phyloP scores from a whole-genome alignment of 106 monocot genomes.

The Dendrobium officinale region DNA sequence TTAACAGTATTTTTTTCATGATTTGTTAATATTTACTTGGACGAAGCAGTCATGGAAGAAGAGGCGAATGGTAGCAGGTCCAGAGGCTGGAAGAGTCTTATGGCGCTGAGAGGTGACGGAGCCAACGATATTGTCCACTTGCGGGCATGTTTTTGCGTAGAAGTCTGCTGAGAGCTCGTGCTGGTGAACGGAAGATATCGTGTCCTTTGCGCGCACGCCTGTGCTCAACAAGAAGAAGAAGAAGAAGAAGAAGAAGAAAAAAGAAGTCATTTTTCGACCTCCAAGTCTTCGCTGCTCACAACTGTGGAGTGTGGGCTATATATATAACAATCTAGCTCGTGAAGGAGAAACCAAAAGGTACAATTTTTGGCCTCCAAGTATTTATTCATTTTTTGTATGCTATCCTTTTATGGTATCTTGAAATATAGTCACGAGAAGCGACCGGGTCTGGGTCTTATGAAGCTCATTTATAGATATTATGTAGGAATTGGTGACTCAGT shows the following conservation, averaged over 20 bases:
- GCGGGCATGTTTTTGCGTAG: conserved; percentile 48
- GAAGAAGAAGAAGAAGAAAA: background rate
- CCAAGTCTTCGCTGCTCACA: too few species aligned
- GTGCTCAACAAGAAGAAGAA: background rate
- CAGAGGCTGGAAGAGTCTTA: conserved; percentile 35
- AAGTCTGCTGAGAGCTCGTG: conserved; percentile 50
- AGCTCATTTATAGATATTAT: too few species aligned
- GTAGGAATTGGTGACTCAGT: too few species aligned
- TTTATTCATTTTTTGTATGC: too few species aligned
- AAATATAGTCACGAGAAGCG: too few species aligned
- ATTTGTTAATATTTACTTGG: conserved; percentile 18
- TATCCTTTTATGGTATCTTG: too few species aligned
- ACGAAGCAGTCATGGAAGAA: conserved; percentile 66
- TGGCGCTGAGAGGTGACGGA: conserved; percentile 21
- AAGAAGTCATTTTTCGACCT: too few species aligned
- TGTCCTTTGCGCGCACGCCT: background rate
- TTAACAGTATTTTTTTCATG: background rate
- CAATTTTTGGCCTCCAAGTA: too few species aligned
- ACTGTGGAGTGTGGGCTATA: too few species aligned
- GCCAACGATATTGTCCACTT: conserved; percentile 45
- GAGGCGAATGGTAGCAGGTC: conserved; percentile 50
- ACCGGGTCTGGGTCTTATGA: too few species aligned
- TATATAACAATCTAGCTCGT: too few species aligned
- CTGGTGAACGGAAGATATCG: conserved; percentile 11
- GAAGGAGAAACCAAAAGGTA: too few species aligned